These are phyloP conservation scores for Torrubiella hemipterigena DNA, from an alignment of 2,329 filamentous ascomycete genomes.

Conservation along the genomic window DNA sequence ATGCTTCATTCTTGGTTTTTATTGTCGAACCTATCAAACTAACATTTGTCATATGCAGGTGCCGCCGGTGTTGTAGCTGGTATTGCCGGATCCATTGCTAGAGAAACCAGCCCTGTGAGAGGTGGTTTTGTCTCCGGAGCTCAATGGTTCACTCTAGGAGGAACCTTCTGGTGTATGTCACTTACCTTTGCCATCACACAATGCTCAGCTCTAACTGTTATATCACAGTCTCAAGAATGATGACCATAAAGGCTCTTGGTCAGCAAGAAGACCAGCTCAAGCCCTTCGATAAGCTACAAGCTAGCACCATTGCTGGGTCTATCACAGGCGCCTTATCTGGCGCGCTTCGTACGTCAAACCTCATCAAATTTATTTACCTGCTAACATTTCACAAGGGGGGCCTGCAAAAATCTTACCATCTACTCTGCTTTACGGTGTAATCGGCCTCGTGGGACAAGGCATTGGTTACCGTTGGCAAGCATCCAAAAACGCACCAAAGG, in stretches of 20 bases:
- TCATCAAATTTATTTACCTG: not conserved
- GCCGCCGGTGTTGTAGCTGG: constrained; percentile 50
- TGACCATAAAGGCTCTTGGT: constrained; percentile 35
- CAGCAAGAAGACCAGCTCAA: constrained; percentile 41
- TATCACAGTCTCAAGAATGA: constrained; percentile 32
- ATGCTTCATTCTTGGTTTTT: constrained; percentile 1
- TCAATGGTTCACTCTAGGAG: constrained; percentile 72
- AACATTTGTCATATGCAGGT: constrained; percentile 36
- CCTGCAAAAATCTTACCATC: constrained; percentile 40
- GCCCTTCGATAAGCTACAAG: constrained; percentile 47
- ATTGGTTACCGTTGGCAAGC: constrained; percentile 19
- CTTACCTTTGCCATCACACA: not conserved
- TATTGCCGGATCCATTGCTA: constrained; percentile 59
- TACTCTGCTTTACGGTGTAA: constrained; percentile 32
- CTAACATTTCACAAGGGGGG: constrained; percentile 27
- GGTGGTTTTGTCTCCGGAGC: constrained; percentile 63
- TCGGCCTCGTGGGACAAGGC: constrained; percentile 28
- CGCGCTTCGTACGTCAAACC: constrained; percentile 33
- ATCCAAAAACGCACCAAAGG: constrained; percentile 15
- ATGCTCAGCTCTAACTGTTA: not conserved
- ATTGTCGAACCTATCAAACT: too few species aligned
- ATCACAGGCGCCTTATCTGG: constrained; percentile 52
- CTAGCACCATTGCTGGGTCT: constrained; percentile 58
- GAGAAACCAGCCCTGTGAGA: constrained; percentile 52
- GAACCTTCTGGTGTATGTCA: constrained; percentile 59